Conservation (phyloP, 2,329 filamentous ascomycete genomes). For the Alternaria sp. region DNA sequence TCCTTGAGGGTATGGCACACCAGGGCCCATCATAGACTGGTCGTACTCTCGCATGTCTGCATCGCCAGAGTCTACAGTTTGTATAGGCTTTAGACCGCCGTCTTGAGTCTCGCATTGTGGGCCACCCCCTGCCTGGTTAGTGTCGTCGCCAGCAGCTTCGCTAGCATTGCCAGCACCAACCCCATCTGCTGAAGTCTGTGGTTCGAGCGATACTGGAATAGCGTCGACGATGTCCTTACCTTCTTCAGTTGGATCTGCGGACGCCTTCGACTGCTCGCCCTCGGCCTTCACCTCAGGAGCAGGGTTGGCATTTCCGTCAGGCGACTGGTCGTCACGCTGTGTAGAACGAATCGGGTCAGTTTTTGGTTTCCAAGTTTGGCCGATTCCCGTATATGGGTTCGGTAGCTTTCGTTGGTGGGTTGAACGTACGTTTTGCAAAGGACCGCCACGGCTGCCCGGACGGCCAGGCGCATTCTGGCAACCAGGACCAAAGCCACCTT, state of each 20-base stretch:
- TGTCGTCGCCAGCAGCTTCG: constrained; percentile 19
- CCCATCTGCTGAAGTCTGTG: constrained; percentile 10
- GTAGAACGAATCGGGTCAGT: constrained; percentile 33
- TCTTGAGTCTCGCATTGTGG: constrained; percentile 18
- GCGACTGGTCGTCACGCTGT: constrained; percentile 43
- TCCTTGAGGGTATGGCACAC: constrained; percentile 31
- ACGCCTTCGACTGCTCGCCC: constrained; percentile 32
- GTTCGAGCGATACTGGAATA: constrained; percentile 10
- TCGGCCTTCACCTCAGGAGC: constrained; percentile 41
- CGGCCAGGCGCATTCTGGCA: constrained; percentile 33
- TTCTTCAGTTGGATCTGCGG: constrained; percentile 34
- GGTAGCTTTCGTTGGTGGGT: constrained; percentile 27
- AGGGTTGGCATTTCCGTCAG: constrained; percentile 39
- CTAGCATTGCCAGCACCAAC: constrained; percentile 8
- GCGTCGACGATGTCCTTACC: constrained; percentile 34
- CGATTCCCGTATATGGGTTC: constrained; percentile 12
- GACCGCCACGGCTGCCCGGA: constrained; percentile 40
- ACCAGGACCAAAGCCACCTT: constrained; percentile 44
- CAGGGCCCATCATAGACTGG: constrained; percentile 37
- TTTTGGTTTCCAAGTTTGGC: constrained; percentile 13
- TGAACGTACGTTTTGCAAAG: constrained; percentile 44
- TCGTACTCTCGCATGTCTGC: constrained; percentile 28
- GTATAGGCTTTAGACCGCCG: constrained; percentile 41
- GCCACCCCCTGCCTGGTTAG: constrained; percentile 27
- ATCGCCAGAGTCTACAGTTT: constrained; percentile 43